Percentiles rank a stretch among this genome's conserved stretches.
Conservation (phyloP, 805 yeast genomes). For the Lipomyces chichibuensis region DNA sequence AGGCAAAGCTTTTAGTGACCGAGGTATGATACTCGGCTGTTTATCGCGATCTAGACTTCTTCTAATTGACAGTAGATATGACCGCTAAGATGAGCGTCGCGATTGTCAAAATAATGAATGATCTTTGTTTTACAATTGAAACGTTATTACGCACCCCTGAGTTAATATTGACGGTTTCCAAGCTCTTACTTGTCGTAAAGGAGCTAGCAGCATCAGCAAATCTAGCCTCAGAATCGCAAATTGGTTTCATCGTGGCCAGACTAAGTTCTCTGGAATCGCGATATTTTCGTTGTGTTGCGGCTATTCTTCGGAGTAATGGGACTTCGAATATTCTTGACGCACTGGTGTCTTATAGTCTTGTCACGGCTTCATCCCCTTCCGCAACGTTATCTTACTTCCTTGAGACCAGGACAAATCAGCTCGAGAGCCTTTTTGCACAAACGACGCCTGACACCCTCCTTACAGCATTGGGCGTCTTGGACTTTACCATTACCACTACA, state of each 20-base stretch:
- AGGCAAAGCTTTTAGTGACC: background rate
- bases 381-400: slow-evolving; percentile 19
- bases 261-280: background rate
- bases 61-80: slow-evolving; percentile 8
- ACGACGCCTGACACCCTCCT: slow-evolving; percentile 11
- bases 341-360: slow-evolving; percentile 18
- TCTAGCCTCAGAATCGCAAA: background rate
- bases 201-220: slow-evolving; percentile 1
- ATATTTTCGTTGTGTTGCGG: slow-evolving; percentile 2
- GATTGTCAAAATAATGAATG: slow-evolving; percentile 16
- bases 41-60: background rate
- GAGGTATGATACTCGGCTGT: slow-evolving; percentile 5
- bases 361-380: slow-evolving; percentile 11
- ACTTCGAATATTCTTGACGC: slow-evolving; percentile 25
- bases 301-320: slow-evolving; percentile 7
- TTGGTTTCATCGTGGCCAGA: background rate
- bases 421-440: background rate
- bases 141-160: slow-evolving; percentile 15
- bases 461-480: slow-evolving; percentile 17
- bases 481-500: slow-evolving; percentile 16
- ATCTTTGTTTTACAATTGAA: slow-evolving; percentile 23
- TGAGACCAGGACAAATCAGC: slow-evolving; percentile 8
- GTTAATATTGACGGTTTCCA: slow-evolving; percentile 13
- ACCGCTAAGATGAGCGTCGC: slow-evolving; percentile 12
- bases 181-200: slow-evolving; percentile 14